Evolutionary conservation across 306 rosid genomes (phyloP), one percentile per base, ranked within the genome.

Genomic region (Prunus campanulata): DNA sequence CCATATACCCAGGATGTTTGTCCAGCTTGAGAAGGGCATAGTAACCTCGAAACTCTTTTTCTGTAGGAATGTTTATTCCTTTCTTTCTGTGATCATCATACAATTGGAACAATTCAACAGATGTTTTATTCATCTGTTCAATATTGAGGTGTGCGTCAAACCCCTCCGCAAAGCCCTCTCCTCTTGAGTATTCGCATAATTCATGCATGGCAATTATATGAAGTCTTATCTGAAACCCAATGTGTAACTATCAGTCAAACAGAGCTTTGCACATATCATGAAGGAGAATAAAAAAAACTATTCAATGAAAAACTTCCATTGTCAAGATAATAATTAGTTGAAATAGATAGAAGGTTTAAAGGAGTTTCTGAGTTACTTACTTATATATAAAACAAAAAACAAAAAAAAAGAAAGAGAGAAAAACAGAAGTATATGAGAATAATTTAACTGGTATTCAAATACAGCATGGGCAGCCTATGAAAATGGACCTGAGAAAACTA

Each of bases 101-200:
- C 91, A 95, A 56, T 85, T 95, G 96, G 81, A 95, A 92, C 90
- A 95, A 83, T 74, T 95, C 99, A 73, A 92, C 97, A 44, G 99
- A 95, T 72, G 99, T 90, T 85, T 95, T 95, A 85, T 95, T 95
- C 99, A 95, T 95, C 89, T 95, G 99, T 84, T 95, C 99, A 81
- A 95, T 95, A 80, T 95, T 95, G 74, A 95, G 97, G 87, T 95
- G 99, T 75, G 99, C 97, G 75, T 95, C 99, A 85, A 95, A 95
- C 76, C 99, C 99, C 86, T 95, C 99, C 0, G 97, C 85, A 79
- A 95, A 95, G 77, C 99, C 99, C 79, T 95, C 99, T 79, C 99
- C 99, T 85, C 86, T 95, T 65, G 96, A 86, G 88, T 90, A 90
- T 84, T 95, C 99, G 66, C 99, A 95, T 79, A 95, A 83, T 77